These are phyloP conservation scores for Marchantia polymorpha DNA, from an alignment of 225 moss, liverwort and hornwort genomes.

Conservation along the genomic window DNA sequence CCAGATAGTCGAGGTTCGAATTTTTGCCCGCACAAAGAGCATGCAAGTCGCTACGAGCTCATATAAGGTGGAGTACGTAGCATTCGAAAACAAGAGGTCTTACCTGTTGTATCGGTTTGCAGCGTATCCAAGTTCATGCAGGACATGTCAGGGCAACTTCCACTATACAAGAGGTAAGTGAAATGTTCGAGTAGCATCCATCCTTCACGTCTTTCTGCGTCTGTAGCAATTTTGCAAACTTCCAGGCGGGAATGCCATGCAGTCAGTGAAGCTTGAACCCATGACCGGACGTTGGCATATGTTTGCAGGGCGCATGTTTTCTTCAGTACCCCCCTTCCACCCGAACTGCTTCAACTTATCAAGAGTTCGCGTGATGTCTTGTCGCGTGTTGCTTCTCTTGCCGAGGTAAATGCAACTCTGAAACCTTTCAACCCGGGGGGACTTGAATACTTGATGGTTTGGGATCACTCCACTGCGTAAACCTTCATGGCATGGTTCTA, in stretches of 20 bases:
- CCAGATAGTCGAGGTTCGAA: too few species aligned
- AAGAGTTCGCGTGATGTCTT: constrained; percentile 74
- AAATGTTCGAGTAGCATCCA: neutral
- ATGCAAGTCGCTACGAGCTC: neutral
- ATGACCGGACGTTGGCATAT: constrained; percentile 2
- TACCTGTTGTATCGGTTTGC: constrained; percentile 24
- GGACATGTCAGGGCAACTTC: constrained; percentile 80
- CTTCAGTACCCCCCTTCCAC: constrained; percentile 76
- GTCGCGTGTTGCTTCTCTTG: constrained; percentile 77
- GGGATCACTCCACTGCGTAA: neutral
- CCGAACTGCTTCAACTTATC: constrained; percentile 72
- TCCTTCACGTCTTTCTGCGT: neutral
- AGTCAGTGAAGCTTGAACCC: neutral
- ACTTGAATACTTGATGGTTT: neutral
- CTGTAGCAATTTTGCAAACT: too few species aligned
- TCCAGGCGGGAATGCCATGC: neutral
- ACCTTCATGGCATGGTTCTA: neutral
- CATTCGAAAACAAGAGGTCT: neutral
- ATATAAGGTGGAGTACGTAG: neutral
- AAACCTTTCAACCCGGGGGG: neutral
- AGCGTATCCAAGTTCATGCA: constrained; percentile 82
- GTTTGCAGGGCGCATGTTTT: constrained; percentile 76
- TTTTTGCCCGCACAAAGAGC: too few species aligned
- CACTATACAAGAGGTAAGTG: constrained; percentile 79
- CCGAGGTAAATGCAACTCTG: constrained; percentile 52